Percentiles rank a stretch among this genome's conserved stretches.
These are phyloP conservation scores for Salicornia ramosissima DNA, from an alignment of 148 eudicot genomes.

Conservation along the genomic window DNA sequence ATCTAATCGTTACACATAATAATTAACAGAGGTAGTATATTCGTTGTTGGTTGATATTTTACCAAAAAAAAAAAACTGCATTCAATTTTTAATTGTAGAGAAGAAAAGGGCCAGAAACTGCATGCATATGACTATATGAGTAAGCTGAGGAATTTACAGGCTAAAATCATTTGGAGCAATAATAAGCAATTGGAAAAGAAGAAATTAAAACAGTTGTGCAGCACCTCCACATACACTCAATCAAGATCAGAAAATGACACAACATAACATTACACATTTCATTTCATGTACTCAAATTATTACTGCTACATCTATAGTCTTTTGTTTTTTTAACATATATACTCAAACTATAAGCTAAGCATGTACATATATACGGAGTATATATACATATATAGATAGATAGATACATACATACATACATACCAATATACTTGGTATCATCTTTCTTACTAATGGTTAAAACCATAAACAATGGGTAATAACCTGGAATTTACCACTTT, in stretches of 20 bases:
- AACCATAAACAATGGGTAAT: constrained; percentile 7
- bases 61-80: too few relatives aligned
- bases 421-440: neutral
- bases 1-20: too few relatives aligned
- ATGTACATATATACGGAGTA: too few relatives aligned
- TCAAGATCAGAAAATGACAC: constrained; percentile 13
- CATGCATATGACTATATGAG: constrained; percentile 10
- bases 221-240: constrained; percentile 3
- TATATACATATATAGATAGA: too few relatives aligned
- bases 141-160: constrained; percentile 10
- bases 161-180: constrained; percentile 7
- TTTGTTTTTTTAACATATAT: neutral
- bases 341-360: neutral
- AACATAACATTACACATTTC: too few relatives aligned
- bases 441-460: constrained; percentile 12
- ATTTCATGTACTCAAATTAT: neutral
- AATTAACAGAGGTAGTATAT: too few relatives aligned
- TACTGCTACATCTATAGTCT: neutral
- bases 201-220: constrained; percentile 11
- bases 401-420: neutral
- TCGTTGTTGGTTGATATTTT: too few relatives aligned
- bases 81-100: neutral
- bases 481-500: constrained; percentile 6
- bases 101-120: constrained; percentile 1
- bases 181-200: neutral